phyloP scores from a whole-genome alignment of 148 eudicot species.

The Pouteria glomerata region DNA sequence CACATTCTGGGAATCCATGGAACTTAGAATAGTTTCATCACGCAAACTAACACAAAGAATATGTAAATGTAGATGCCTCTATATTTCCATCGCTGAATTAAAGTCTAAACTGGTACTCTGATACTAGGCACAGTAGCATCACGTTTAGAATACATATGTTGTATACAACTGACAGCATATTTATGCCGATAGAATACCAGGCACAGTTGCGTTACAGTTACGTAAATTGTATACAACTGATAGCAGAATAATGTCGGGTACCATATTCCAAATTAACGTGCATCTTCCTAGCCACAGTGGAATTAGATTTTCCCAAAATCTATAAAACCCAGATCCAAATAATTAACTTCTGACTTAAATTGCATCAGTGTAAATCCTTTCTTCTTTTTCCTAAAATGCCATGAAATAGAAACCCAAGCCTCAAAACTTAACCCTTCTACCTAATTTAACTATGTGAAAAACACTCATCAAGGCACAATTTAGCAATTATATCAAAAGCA shows the following conservation, averaged over 20 bases:
- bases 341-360: not conserved
- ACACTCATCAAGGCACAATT: not conserved
- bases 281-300: not conserved
- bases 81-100: not conserved
- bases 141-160: too few relatives aligned
- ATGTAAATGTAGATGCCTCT: not conserved
- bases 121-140: too few relatives aligned
- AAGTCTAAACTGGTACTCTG: too few relatives aligned
- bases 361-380: not conserved
- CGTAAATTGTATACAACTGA: too few relatives aligned
- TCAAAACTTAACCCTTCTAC: not conserved
- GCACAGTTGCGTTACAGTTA: not conserved
- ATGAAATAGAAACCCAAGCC: not conserved
- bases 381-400: not conserved
- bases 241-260: too few relatives aligned
- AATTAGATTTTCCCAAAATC: too few relatives aligned
- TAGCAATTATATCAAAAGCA: too few relatives aligned
- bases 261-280: not conserved
- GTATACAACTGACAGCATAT: too few relatives aligned
- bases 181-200: too few relatives aligned
- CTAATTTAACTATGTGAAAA: not conserved
- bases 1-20: too few relatives aligned
- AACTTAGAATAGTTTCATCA: too few relatives aligned
- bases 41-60: too few relatives aligned
- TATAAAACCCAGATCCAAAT: not conserved